A percentile compares a stretch with the other conserved stretches of the same genome.
These are phyloP conservation scores for Penicillium sp. DNA, from an alignment of 2,329 filamentous ascomycete genomes.

Conservation along the genomic window DNA sequence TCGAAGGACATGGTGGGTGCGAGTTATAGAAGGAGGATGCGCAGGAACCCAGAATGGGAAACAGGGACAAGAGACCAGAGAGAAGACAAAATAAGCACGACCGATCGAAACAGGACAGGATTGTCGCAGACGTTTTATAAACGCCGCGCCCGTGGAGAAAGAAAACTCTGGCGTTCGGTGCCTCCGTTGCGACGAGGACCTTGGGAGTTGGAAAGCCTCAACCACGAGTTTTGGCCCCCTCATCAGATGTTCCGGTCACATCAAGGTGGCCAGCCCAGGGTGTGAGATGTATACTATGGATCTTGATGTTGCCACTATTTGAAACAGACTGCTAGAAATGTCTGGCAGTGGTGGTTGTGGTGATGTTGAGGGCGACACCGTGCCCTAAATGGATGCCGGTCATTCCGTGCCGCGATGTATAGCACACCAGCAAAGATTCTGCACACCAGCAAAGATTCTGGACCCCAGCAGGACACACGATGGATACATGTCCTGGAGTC, in stretches of 20 bases:
- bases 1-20: conserved; percentile 31
- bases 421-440: no score
- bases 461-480: no score
- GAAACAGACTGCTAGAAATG: no score
- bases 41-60: neutral
- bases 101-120: neutral
- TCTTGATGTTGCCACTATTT: no score
- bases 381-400: no score
- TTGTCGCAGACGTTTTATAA: conserved; percentile 15
- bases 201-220: conserved; percentile 13
- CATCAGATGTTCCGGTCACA: neutral
- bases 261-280: no score
- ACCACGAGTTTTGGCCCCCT: conserved; percentile 9
- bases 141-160: neutral
- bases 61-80: neutral
- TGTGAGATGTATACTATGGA: no score
- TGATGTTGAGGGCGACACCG: no score
- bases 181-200: conserved; percentile 18
- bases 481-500: neutral
- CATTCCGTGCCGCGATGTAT: no score
- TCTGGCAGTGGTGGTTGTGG: no score
- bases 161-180: conserved; percentile 6
- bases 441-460: no score
- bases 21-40: neutral
- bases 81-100: neutral